Conservation (phyloP, 176 grass and related monocot genomes). For the Echinochloa phyllopogon region DNA sequence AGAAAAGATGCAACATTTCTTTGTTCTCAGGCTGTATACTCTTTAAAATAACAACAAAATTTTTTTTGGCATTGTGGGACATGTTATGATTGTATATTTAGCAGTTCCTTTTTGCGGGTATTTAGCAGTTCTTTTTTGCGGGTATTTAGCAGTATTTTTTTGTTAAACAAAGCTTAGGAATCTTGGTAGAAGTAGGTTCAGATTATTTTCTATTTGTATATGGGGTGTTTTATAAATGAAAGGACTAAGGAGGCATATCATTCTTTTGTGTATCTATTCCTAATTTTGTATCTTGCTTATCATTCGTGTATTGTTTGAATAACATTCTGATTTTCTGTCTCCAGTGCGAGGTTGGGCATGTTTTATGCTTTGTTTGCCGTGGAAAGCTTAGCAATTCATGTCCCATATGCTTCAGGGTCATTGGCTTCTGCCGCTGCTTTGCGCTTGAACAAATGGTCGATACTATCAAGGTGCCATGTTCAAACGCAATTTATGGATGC, state of each 20-base stretch:
- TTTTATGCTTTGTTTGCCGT: background rate
- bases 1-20: too few relatives aligned
- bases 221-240: background rate
- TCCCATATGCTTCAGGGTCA: background rate
- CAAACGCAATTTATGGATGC: constrained; percentile 14
- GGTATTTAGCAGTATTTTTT: too few relatives aligned
- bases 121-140: too few relatives aligned
- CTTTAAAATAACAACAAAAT: too few relatives aligned
- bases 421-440: background rate
- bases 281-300: background rate
- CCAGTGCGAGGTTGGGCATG: constrained; percentile 20
- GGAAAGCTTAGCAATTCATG: background rate
- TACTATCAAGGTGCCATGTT: constrained; percentile 1
- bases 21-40: too few relatives aligned
- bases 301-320: background rate
- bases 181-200: too few relatives aligned
- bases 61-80: too few relatives aligned
- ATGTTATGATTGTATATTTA: too few relatives aligned
- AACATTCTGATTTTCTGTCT: background rate
- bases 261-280: background rate
- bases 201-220: too few relatives aligned
- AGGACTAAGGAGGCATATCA: background rate
- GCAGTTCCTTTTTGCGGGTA: too few relatives aligned
- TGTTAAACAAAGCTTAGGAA: too few relatives aligned
- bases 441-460: constrained; percentile 23